These are phyloP conservation scores for Plantago elongata DNA, from an alignment of 257 asterid species.

Conservation along the genomic window DNA sequence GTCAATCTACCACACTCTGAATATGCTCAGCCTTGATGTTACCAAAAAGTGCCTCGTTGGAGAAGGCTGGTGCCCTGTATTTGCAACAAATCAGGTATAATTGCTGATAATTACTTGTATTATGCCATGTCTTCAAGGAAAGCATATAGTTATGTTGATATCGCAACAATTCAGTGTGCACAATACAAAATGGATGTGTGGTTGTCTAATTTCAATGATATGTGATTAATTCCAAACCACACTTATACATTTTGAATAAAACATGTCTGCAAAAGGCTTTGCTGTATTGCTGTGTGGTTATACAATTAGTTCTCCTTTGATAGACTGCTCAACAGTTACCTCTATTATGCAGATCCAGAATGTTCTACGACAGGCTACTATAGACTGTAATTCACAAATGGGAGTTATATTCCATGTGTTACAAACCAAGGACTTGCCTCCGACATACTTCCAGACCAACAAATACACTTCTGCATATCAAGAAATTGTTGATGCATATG, in stretches of 20 bases:
- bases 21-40: conserved; percentile 61
- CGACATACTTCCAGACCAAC: conserved; percentile 57
- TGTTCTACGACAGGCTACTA: conserved; percentile 39
- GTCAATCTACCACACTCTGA: conserved; percentile 45
- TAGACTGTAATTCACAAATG: conserved; percentile 46
- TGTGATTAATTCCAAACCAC: too few species aligned
- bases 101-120: conserved; percentile 1
- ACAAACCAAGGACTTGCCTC: conserved; percentile 54
- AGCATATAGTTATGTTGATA: background rate
- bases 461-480: conserved; percentile 54
- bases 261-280: too few species aligned
- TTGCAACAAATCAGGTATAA: conserved; percentile 48
- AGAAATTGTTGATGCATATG: conserved; percentile 66
- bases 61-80: conserved; percentile 75
- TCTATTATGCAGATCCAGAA: conserved; percentile 38
- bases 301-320: background rate
- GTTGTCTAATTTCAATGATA: too few species aligned
- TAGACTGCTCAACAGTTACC: conserved; percentile 1
- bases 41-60: conserved; percentile 63
- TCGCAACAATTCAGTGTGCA: too few species aligned
- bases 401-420: conserved; percentile 55
- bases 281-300: background rate
- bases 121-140: background rate
- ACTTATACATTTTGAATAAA: too few species aligned
- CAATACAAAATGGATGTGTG: too few species aligned